phyloP scores from a whole-genome alignment of 305 asterid species.

The Rubia balearica region DNA sequence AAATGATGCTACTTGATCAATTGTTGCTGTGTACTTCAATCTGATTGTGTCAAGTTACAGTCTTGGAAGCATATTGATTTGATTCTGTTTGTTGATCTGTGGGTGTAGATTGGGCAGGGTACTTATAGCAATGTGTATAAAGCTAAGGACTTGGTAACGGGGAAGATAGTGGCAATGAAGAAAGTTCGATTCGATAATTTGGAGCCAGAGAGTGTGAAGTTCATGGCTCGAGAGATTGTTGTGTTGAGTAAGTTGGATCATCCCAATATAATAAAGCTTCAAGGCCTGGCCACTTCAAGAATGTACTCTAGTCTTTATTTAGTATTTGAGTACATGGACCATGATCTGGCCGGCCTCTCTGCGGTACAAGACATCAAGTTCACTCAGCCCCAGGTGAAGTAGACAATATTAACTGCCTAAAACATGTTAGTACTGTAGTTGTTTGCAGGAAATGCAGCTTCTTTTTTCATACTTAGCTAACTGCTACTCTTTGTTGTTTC shows the following conservation, averaged over 20 bases:
- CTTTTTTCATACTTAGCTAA: neutral
- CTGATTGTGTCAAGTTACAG: neutral
- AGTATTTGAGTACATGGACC: constrained; percentile 91
- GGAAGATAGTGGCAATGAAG: constrained; percentile 84
- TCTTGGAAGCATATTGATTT: constrained; percentile 19
- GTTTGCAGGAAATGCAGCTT: neutral
- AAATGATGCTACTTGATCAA: no score
- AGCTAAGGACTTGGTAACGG: constrained; percentile 80
- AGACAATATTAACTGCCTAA: neutral
- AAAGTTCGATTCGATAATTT: constrained; percentile 82
- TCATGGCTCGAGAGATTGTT: constrained; percentile 86
- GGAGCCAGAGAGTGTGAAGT: constrained; percentile 79
- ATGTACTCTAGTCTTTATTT: constrained; percentile 88
- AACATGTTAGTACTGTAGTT: neutral
- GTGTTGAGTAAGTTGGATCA: constrained; percentile 65
- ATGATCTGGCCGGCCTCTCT: constrained; percentile 90
- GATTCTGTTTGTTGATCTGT: constrained; percentile 2
- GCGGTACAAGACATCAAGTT: constrained; percentile 58
- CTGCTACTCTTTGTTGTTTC: neutral
- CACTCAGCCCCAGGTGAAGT: constrained; percentile 75
- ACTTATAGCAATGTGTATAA: constrained; percentile 90
- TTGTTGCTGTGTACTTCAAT: neutral
- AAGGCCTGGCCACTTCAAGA: constrained; percentile 87
- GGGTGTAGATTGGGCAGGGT: constrained; percentile 82
- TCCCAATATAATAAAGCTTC: constrained; percentile 89